Evolutionary conservation across 768 basidiomycete species (phyloP).

Genomic region (Podaxis pistillaris): DNA sequence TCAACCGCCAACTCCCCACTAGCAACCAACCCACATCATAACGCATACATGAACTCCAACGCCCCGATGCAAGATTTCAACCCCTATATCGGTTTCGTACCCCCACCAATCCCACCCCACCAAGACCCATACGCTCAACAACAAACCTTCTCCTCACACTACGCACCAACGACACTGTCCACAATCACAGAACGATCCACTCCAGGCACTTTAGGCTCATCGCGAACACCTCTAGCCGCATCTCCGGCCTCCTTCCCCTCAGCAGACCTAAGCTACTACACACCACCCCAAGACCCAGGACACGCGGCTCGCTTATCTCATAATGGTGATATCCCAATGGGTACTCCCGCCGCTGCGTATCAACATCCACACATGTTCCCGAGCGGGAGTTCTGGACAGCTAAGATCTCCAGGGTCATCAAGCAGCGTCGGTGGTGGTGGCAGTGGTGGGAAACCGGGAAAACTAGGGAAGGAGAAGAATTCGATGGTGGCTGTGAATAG

Average conservation of each 20-base stretch:
- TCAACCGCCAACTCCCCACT: background rate
- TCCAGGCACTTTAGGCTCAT: background rate
- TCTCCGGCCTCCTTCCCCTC: background rate
- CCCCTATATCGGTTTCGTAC: background rate
- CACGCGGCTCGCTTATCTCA: background rate
- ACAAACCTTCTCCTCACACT: background rate
- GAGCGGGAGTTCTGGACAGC: background rate
- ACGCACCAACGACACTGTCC: conserved; percentile 1
- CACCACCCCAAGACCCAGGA: background rate
- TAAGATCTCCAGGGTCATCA: background rate
- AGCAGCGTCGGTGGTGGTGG: background rate
- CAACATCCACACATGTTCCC: background rate
- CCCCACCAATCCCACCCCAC: background rate
- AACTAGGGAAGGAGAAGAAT: background rate
- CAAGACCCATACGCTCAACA: background rate
- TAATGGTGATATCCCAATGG: background rate
- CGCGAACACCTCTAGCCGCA: background rate
- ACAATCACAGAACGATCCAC: conserved; percentile 11
- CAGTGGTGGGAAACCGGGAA: background rate
- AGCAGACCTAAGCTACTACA: background rate
- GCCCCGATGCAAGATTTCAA: background rate
- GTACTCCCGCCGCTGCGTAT: background rate
- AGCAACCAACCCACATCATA: background rate
- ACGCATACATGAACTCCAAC: background rate
- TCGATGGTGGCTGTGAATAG: conserved; percentile 1